Evolutionary conservation across 805 yeast genomes (phyloP).

Genomic region (Candida orba): DNA sequence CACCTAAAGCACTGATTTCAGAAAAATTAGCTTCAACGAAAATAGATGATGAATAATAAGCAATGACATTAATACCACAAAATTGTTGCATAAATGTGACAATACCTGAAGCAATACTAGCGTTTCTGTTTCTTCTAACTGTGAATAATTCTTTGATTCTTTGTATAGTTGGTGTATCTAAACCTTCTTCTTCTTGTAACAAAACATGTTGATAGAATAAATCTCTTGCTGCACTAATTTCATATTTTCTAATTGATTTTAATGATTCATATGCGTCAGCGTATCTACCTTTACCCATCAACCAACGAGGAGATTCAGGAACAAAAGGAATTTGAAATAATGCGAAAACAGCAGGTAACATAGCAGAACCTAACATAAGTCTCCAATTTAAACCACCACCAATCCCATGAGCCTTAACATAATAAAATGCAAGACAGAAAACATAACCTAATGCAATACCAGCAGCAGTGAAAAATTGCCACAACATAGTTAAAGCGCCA

Average conservation of each 20-base stretch:
- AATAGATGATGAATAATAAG: slow-evolving; percentile 75
- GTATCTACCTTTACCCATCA: slow-evolving; percentile 64
- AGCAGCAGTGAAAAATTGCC: slow-evolving; percentile 71
- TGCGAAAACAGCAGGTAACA: slow-evolving; percentile 58
- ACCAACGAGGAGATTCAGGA: slow-evolving; percentile 75
- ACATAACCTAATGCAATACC: slow-evolving; percentile 72
- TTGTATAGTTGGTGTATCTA: slow-evolving; percentile 36
- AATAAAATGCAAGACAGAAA: slow-evolving; percentile 54
- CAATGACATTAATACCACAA: slow-evolving; percentile 86
- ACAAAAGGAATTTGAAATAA: slow-evolving; percentile 55
- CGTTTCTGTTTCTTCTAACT: slow-evolving; percentile 77
- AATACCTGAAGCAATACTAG: slow-evolving; percentile 71
- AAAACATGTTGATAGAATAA: slow-evolving; percentile 60
- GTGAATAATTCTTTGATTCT: slow-evolving; percentile 55
- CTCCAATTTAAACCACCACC: slow-evolving; percentile 54
- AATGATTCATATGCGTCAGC: slow-evolving; percentile 50
- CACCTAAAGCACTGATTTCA: slow-evolving; percentile 57
- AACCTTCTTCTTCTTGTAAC: slow-evolving; percentile 53
- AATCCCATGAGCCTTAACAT: slow-evolving; percentile 33
- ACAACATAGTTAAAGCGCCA: slow-evolving; percentile 62
- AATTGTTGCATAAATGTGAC: slow-evolving; percentile 89
- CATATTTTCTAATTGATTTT: slow-evolving; percentile 39
- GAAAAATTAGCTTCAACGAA: slow-evolving; percentile 62
- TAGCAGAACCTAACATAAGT: slow-evolving; percentile 61
- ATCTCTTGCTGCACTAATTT: slow-evolving; percentile 63